Evolutionary conservation across 768 basidiomycete genomes (phyloP), one percentile per base, ranked within the genome.

Genomic region (Dentipellis fragilis): DNA sequence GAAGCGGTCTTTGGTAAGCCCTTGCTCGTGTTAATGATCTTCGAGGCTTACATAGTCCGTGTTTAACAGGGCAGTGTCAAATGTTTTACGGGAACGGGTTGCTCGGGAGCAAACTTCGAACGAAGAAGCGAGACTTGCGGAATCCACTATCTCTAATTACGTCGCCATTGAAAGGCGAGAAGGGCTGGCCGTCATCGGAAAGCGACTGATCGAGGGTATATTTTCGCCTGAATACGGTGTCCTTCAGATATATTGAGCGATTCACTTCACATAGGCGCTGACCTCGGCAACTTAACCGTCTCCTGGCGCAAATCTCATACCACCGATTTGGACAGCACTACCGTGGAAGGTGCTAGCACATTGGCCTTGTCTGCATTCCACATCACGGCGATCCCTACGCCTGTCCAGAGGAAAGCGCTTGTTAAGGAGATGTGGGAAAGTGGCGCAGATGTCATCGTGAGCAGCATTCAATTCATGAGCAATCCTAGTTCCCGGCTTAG

Each of bases 371-470:
- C 89, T 16, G 87, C 93, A 1, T 98, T 96, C 71, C 76, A 84
- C 66, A 72, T 99, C 1, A 84, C 88, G n/a, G 79, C 88, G 17
- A 72, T 93, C 16, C 72, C 83, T 4, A 81, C 78, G 2, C 67
- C 80, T 40, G 62, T 83, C 16, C 77, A 81, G 9, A 78, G 86
- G 57, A 85, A 82, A 69, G 71, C 75, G 2, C 65, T 92, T 47
- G 75, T 94, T 23, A 83, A 85, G 64, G 82, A 89, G 62, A 88
- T 97, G 77, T 97, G 93, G 93, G 79, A 88, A 48, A 91, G 90
- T 63, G 92, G 90, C 46, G 93, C 93, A 19, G 81, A 87, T 64
- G 80, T 83, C 21, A 83, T 96, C 49, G 89, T 93, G 62, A 60
- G 72, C 56, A 49, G 51, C 16, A 39, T 22, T 34, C 46, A 36